A percentile compares a stretch with the other conserved stretches of the same genome.
phyloP scores from a whole-genome alignment of 2,329 filamentous ascomycete species.

The Cladosporium sp. region DNA sequence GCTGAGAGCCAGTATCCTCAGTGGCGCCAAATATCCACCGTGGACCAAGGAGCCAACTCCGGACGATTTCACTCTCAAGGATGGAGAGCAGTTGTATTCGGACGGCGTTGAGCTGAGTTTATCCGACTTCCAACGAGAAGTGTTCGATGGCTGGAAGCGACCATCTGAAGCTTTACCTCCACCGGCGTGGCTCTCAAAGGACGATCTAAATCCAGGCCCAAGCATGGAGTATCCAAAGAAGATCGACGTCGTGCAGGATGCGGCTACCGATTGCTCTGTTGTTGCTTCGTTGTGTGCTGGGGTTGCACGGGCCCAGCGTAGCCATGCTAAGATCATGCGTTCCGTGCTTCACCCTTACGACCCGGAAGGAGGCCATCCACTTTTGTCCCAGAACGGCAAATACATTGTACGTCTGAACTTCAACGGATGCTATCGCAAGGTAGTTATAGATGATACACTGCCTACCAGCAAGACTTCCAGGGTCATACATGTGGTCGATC shows the following conservation, averaged over 20 bases:
- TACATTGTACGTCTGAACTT: constrained; percentile 93
- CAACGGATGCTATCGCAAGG: constrained; percentile 86
- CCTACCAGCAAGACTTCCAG: constrained; percentile 74
- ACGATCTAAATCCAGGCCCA: constrained; percentile 39
- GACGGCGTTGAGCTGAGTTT: constrained; percentile 70
- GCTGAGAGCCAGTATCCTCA: constrained; percentile 73
- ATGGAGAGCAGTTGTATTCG: constrained; percentile 58
- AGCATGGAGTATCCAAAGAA: constrained; percentile 60
- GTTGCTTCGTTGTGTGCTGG: constrained; percentile 91
- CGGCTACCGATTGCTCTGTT: constrained; percentile 94
- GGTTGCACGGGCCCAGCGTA: constrained; percentile 67
- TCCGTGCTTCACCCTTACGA: constrained; percentile 77
- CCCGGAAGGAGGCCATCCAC: constrained; percentile 55
- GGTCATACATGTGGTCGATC: constrained; percentile 82
- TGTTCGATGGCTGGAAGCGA: constrained; percentile 83
- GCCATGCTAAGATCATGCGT: constrained; percentile 70
- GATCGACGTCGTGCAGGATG: constrained; percentile 89
- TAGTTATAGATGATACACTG: constrained; percentile 85
- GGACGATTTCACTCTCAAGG: constrained; percentile 60
- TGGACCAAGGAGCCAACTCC: constrained; percentile 69
- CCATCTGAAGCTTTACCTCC: constrained; percentile 66
- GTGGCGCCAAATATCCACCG: constrained; percentile 79
- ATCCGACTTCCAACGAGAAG: constrained; percentile 69
- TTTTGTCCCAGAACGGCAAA: constrained; percentile 75
- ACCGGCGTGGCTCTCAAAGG: constrained; percentile 39